Evolutionary conservation across 208 protist genomes (phyloP).

Genomic region (Crithidia expoeki): DNA sequence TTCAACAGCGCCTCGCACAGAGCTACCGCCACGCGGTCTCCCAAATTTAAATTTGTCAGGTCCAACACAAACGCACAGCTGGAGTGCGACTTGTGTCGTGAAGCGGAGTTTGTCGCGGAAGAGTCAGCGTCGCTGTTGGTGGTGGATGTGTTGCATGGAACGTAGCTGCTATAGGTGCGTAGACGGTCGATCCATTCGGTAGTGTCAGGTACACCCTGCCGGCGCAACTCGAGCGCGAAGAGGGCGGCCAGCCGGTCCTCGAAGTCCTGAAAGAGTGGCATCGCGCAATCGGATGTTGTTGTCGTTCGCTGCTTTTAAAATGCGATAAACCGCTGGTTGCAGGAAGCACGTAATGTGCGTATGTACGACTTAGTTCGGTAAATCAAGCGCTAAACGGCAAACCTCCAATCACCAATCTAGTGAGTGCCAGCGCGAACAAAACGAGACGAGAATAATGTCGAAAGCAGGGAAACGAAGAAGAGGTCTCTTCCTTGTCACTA

Average conservation of each 20-base stretch:
- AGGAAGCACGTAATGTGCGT: no score
- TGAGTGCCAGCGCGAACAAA: no score
- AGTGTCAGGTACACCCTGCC: conserved; percentile 48
- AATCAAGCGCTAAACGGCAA: no score
- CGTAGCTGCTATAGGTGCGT: conserved; percentile 22
- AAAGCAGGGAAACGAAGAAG: no score
- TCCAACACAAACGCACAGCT: conserved; percentile 23
- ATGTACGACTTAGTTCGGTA: no score
- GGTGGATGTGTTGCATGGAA: background rate
- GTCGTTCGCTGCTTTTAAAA: background rate
- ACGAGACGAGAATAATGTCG: no score
- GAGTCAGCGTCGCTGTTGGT: background rate
- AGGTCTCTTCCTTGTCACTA: no score
- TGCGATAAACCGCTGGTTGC: no score
- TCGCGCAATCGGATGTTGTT: no score
- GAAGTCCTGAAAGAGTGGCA: conserved; percentile 19
- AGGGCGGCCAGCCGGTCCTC: conserved; percentile 37
- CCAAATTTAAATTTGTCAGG: conserved; percentile 36
- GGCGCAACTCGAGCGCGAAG: conserved; percentile 54
- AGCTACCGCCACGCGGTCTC: conserved; percentile 62
- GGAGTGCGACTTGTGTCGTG: background rate
- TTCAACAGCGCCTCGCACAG: conserved; percentile 68
- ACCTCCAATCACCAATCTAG: no score
- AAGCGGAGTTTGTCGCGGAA: background rate
- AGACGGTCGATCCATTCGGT: conserved; percentile 31